Evolutionary conservation across 1,284 basidiomycete species (phyloP).

Genomic region (Cerioporus squamosus): DNA sequence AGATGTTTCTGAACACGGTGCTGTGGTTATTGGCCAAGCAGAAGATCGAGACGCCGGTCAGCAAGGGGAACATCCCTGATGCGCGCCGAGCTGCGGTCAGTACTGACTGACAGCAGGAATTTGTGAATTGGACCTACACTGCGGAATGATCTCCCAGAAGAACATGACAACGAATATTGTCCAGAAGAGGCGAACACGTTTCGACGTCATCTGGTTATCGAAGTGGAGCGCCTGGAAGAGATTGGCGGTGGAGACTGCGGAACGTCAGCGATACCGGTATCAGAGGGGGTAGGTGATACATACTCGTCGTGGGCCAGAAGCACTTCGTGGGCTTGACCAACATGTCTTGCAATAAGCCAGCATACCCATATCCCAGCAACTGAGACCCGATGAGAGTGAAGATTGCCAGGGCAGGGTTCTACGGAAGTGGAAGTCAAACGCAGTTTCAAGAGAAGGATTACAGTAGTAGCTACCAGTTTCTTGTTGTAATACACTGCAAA

Average conservation of each 20-base stretch:
- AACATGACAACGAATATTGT: slow-evolving; percentile 32
- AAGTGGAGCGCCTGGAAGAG: slow-evolving; percentile 39
- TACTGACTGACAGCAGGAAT: not conserved
- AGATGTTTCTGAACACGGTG: slow-evolving; percentile 54
- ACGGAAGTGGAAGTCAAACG: not conserved
- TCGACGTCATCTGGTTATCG: slow-evolving; percentile 38
- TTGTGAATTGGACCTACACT: slow-evolving; percentile 49
- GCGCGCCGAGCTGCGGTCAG: not conserved
- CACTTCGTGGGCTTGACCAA: slow-evolving; percentile 38
- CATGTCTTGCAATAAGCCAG: slow-evolving; percentile 35
- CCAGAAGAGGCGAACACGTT: slow-evolving; percentile 39
- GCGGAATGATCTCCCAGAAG: slow-evolving; percentile 45
- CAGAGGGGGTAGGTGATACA: not conserved
- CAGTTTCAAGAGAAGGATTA: not conserved
- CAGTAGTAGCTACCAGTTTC: slow-evolving; percentile 30
- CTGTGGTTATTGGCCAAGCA: slow-evolving; percentile 59
- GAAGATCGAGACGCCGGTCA: slow-evolving; percentile 57
- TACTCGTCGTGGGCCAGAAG: slow-evolving; percentile 37
- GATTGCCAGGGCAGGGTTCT: slow-evolving; percentile 36
- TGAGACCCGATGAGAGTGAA: slow-evolving; percentile 39
- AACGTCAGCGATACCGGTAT: not conserved
- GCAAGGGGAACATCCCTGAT: slow-evolving; percentile 38
- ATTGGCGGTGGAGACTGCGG: slow-evolving; percentile 33
- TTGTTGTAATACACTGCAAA: slow-evolving; percentile 37
- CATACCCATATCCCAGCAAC: slow-evolving; percentile 37